These are phyloP conservation scores for Globisporangium barbulae DNA, from an alignment of 352 stramenopile species.

Conservation along the genomic window DNA sequence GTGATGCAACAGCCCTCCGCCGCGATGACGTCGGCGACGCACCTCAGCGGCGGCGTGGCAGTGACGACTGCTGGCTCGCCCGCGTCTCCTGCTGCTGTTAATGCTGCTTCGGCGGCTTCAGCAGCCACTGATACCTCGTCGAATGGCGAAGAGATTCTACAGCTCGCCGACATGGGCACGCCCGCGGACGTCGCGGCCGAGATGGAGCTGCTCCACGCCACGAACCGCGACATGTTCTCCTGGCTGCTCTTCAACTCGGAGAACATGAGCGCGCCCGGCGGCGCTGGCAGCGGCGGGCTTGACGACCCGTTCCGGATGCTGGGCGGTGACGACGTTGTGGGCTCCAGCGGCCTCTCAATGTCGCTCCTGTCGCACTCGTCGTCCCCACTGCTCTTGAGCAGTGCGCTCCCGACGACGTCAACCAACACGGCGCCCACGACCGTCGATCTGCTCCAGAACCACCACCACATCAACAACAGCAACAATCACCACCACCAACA, in stretches of 20 bases:
- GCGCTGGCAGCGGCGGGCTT: conserved; percentile 15
- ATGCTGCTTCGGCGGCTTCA: background rate
- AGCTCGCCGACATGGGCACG: conserved; percentile 20
- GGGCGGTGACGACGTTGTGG: conserved; percentile 21
- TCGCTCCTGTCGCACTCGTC: conserved; percentile 28
- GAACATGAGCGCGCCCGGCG: conserved; percentile 57
- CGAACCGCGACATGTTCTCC: conserved; percentile 84
- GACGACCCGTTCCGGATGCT: conserved; percentile 76
- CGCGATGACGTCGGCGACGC: conserved; percentile 12
- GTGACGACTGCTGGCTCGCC: conserved; percentile 9
- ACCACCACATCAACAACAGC: conserved; percentile 3
- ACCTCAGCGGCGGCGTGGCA: conserved; percentile 7
- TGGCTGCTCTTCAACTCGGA: conserved; percentile 86
- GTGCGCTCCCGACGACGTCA: background rate
- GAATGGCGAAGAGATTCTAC: conserved; percentile 4
- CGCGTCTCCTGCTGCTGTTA: background rate
- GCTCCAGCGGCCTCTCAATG: conserved; percentile 28
- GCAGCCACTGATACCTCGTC: background rate
- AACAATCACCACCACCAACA: background rate
- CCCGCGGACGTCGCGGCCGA: conserved; percentile 38
- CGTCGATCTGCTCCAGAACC: conserved; percentile 9
- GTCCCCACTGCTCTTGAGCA: conserved; percentile 16
- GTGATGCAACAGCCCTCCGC: conserved; percentile 12
- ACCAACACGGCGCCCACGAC: conserved; percentile 11
- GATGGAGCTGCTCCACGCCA: conserved; percentile 62